phyloP scores from a whole-genome alignment of 352 stramenopile genomes.

The Globisporangium orthogonon region DNA sequence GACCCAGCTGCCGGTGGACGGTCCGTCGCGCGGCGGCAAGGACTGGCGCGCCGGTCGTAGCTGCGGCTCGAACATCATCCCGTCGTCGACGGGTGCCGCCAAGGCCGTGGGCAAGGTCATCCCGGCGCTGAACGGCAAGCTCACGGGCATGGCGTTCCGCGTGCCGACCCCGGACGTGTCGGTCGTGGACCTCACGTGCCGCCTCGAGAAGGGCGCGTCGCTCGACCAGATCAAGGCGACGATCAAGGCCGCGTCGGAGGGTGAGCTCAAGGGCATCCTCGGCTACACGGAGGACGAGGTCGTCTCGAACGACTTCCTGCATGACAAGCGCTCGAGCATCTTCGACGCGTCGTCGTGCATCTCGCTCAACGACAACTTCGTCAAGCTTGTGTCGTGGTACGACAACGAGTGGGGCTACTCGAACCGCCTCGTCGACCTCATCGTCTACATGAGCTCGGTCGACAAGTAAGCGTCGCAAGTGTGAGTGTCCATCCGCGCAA shows the following conservation, averaged over 20 bases:
- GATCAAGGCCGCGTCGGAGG: too few species aligned
- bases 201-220: too few species aligned
- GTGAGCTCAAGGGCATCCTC: too few species aligned
- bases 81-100: constrained; percentile 82
- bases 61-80: constrained; percentile 87
- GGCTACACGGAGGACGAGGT: too few species aligned
- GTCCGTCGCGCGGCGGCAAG: constrained; percentile 79
- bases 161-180: constrained; percentile 98
- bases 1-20: constrained; percentile 85
- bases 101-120: constrained; percentile 86
- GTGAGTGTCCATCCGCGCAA: too few species aligned
- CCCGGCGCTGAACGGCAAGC: constrained; percentile 93
- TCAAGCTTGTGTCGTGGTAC: constrained; percentile 95
- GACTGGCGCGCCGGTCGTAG: constrained; percentile 71
- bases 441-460: constrained; percentile 39
- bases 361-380: constrained; percentile 92
- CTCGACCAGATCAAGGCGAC: too few species aligned
- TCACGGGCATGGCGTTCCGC: constrained; percentile 98
- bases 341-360: constrained; percentile 95
- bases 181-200: constrained; percentile 88
- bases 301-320: too few species aligned
- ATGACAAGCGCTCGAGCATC: constrained; percentile 27
- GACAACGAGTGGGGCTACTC: constrained; percentile 94
- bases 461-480: constrained; percentile 27
- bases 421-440: constrained; percentile 78